Base-by-base conservation (phyloP, 257 asterid species). In the Echium plantagineum region DNA sequence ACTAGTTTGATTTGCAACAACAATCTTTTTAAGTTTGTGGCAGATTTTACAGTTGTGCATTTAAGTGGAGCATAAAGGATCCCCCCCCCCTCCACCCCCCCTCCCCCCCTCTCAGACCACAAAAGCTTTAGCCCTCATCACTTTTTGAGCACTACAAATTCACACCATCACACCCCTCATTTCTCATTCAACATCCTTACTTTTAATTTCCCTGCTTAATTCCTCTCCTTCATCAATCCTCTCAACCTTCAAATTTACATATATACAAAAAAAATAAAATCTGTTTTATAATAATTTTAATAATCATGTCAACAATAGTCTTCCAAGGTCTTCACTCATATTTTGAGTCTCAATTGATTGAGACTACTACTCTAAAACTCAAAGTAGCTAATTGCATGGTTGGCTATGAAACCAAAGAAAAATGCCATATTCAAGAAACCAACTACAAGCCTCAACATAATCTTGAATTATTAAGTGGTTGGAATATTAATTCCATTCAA, bases 111-210 rank as follows among this genome's bases (percentile, higher is more conserved):
- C 9, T 31, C 26, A 24, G 3, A 31, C 38, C 38, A 0, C 38
- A 31, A 69, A 65, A 16, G 63, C 48, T 10, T 7, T 9, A 38
- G 48, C 74, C 64, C 54, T 12, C 63, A 66, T 64, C 85, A 71
- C 88, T 75, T 76, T 76, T 72, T 72, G 62, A 59, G 75, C 81
- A 78, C 95, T 87, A 85, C 82, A 87, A 87, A 87, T 79, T 66
- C 72, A 49, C 79, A 59, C 70, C 83, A 83, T 53, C 13, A 5
- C 71, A 67, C 76, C 79, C 81, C 68, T 79, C 81, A 56, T 77
- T 78, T 73, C 68, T 78, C 88, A 55, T 84, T 66, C 95, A 76
- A 48, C 78, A 49, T 57, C 63, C 60, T 55, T 64, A 32, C 21
- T 52, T 61, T n/a, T n/a, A n/a, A n/a, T n/a, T 69, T 69, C 61